Evolutionary conservation across 2,329 filamentous ascomycete species (phyloP), one percentile per base, ranked within the genome.

Genomic region (Alternaria longipes): DNA sequence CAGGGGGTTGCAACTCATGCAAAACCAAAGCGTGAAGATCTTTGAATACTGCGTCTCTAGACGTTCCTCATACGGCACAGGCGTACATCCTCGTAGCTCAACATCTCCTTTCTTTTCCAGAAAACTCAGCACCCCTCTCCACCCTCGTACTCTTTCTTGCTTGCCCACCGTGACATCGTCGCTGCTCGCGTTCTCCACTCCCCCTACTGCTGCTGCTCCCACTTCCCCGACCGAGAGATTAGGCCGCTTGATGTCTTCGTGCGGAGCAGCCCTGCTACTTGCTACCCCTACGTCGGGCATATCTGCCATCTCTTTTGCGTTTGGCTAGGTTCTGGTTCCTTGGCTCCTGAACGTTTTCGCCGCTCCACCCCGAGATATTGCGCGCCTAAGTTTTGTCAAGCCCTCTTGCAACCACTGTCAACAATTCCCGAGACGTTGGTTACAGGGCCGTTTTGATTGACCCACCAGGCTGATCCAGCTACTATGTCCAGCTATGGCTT

Each of bases 11-110:
- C 85, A 79, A 57, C 86, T 82, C 60, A 86, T 83, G 20, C 84
- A 86, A 69, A 88, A 87, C 81, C 87, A 88, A 24, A 89, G 79
- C 4, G 86, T 87, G 69, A 89, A 89, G 46, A 89, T 79, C 62
- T 86, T 85, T 73, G 81, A 81, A 65, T 85, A 85, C 36, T 81
- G 79, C 8, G 79, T 86, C 62, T 85, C 81, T 1, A 82, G 87
- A 42, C 87, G 80, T 62, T 85, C 78, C 55, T 86, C 83, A 22
- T 83, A 62, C 1, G 86, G 84, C 22, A 89, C 84, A 1, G 87
- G 87, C 58, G 81, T 82, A 67, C 87, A 82, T 4, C 87, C 87
- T 61, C 74, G 67, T 9, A 78, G 55, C 45, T 79, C 77, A 24
- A 78, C 71, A 54, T 70, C 69, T 16, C 69, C 73, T 30, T 68